Evolutionary conservation across 192 early-diverging fungal species (phyloP).

Genomic region (Backusella australiensis): DNA sequence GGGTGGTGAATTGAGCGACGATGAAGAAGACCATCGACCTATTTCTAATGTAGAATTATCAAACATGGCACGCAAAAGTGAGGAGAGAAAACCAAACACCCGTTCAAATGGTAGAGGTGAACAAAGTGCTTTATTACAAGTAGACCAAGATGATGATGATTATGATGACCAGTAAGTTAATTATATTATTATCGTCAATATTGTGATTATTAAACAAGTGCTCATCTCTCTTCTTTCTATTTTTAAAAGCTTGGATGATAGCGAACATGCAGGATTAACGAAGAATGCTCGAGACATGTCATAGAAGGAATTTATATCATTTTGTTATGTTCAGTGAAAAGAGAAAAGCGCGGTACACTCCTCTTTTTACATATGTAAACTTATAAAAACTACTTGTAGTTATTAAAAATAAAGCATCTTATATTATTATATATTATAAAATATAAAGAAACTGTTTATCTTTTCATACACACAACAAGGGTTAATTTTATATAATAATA

Average conservation of each 20-base stretch:
- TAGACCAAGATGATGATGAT: constrained; percentile 38
- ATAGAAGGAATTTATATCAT: constrained; percentile 6
- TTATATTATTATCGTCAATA: neutral
- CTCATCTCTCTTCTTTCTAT: constrained; percentile 7
- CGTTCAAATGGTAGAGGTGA: constrained; percentile 2
- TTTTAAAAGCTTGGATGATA: constrained; percentile 23
- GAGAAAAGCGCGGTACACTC: neutral
- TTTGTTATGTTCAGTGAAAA: neutral
- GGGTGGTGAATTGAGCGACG: constrained; percentile 65
- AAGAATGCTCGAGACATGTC: constrained; percentile 15
- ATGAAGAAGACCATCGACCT: constrained; percentile 36
- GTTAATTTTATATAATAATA: no score
- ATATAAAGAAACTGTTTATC: neutral
- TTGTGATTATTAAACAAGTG: neutral
- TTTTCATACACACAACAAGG: no score
- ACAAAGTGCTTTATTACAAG: constrained; percentile 23
- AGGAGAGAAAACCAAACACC: neutral
- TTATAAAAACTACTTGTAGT: constrained; percentile 4
- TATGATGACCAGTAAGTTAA: constrained; percentile 40
- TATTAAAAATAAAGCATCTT: neutral
- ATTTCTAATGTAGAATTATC: constrained; percentile 8
- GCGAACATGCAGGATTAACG: constrained; percentile 15
- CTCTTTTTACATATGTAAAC: neutral
- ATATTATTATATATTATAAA: neutral
- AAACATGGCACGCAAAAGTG: neutral